Conservation (phyloP, 2,329 filamentous ascomycete genomes). For the Phyllosticta citriasiana region DNA sequence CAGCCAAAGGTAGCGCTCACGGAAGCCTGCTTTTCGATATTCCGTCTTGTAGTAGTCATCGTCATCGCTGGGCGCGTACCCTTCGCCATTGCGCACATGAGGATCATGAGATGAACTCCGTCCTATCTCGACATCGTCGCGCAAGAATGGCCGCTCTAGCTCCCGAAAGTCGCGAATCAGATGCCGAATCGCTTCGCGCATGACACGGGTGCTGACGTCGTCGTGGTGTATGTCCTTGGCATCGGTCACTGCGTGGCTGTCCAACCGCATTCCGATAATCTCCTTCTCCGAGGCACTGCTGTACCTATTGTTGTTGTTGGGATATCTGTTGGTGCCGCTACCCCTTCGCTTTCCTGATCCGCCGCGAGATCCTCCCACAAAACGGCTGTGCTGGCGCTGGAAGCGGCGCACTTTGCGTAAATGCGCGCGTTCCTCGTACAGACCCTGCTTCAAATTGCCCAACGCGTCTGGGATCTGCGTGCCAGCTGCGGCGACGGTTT, state of each 20-base stretch:
- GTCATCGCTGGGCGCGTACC: conserved; percentile 21
- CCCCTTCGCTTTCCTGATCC: conserved; percentile 4
- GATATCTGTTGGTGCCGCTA: conserved; percentile 5
- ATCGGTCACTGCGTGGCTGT: conserved; percentile 13
- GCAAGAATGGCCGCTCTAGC: conserved; percentile 31
- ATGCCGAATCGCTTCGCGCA: conserved; percentile 25
- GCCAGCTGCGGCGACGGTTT: conserved; percentile 27
- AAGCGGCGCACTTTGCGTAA: conserved; percentile 19
- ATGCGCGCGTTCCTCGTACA: conserved; percentile 31
- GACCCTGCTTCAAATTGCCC: conserved; percentile 31
- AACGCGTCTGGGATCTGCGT: conserved; percentile 31
- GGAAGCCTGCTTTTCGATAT: conserved; percentile 26
- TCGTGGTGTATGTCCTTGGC: conserved; percentile 20
- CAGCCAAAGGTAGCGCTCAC: conserved; percentile 29
- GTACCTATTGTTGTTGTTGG: not conserved
- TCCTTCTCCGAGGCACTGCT: conserved; percentile 1
- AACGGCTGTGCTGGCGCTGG: conserved; percentile 11
- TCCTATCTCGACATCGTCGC: conserved; percentile 9
- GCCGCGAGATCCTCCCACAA: conserved; percentile 5
- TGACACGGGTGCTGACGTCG: conserved; percentile 25
- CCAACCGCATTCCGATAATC: conserved; percentile 9
- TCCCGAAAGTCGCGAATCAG: conserved; percentile 28
- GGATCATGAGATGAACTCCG: not conserved
- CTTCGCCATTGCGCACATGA: conserved; percentile 12
- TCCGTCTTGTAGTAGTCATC: conserved; percentile 20